A percentile compares a stretch with the other conserved stretches of the same genome.
These are phyloP conservation scores for Xylariaceae sp. DNA, from an alignment of 2,329 filamentous ascomycete species.

Conservation along the genomic window DNA sequence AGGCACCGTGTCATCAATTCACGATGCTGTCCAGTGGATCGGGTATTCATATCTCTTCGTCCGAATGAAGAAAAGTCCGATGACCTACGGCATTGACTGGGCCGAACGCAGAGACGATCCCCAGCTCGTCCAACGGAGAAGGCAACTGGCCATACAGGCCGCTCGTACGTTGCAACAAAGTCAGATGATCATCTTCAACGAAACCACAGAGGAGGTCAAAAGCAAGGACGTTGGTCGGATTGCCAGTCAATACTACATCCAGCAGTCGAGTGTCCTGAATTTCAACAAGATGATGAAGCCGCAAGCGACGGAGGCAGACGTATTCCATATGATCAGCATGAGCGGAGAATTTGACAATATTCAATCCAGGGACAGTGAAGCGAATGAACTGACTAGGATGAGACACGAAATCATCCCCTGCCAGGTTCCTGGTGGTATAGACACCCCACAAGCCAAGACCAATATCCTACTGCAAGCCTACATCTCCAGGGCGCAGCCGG, in stretches of 20 bases:
- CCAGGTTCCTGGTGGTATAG: constrained; percentile 66
- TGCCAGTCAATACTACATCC: constrained; percentile 93
- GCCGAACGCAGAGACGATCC: constrained; percentile 84
- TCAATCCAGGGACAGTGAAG: constrained; percentile 83
- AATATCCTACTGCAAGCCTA: constrained; percentile 93
- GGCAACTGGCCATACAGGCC: constrained; percentile 82
- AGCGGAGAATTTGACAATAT: constrained; percentile 98
- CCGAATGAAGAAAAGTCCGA: constrained; percentile 86
- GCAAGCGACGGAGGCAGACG: constrained; percentile 80
- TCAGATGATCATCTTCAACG: constrained; percentile 99
- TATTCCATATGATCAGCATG: constrained; percentile 94
- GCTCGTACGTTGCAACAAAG: constrained; percentile 81
- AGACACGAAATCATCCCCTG: constrained; percentile 68
- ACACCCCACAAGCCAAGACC: constrained; percentile 79
- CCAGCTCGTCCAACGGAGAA: constrained; percentile 74
- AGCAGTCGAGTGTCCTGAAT: constrained; percentile 88
- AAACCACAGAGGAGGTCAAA: constrained; percentile 83
- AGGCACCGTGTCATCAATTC: constrained; percentile 89
- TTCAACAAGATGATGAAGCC: constrained; percentile 95
- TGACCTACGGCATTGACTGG: constrained; percentile 94
- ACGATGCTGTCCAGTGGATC: constrained; percentile 93
- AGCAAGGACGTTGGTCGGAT: constrained; percentile 95
- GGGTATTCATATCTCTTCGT: constrained; percentile 98
- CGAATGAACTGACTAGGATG: constrained; percentile 74
- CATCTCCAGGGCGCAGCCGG: constrained; percentile 79